Percentiles rank a stretch among this genome's conserved stretches.
phyloP scores from a whole-genome alignment of 257 asterid genomes.

The Salvia splendens region DNA sequence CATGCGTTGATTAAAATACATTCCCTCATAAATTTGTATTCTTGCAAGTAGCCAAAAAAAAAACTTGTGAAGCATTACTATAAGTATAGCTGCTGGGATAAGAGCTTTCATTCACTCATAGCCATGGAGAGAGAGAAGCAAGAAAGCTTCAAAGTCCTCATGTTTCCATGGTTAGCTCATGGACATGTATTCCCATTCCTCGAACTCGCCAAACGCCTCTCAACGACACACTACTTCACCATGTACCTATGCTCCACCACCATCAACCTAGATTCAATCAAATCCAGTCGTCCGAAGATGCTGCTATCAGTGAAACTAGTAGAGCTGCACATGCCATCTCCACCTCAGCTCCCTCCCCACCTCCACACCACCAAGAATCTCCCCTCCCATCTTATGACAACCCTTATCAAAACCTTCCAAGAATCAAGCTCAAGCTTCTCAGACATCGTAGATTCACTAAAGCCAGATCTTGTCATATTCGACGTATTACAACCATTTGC shows the following conservation, averaged over 20 bases:
- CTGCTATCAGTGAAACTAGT: not conserved
- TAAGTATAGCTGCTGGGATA: no score
- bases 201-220: constrained; percentile 37
- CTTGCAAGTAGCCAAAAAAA: not conserved
- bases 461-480: constrained; percentile 46
- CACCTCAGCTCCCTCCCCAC: constrained; percentile 35
- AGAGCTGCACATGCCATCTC: constrained; percentile 33
- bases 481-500: constrained; percentile 59
- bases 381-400: constrained; percentile 31
- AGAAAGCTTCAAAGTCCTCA: constrained; percentile 17
- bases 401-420: constrained; percentile 33
- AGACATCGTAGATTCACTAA: constrained; percentile 28
- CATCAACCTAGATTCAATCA: not conserved
- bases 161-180: constrained; percentile 49
- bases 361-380: constrained; percentile 41
- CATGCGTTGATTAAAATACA: not conserved
- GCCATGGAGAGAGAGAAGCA: not conserved
- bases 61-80: no score
- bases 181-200: constrained; percentile 39
- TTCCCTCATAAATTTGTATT: not conserved
- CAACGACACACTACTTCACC: constrained; percentile 27
- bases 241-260: constrained; percentile 27
- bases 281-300: no score
- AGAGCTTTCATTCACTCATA: no score
- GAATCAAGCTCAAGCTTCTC: constrained; percentile 33